Conservation (phyloP, 2,329 filamentous ascomycete genomes). For the Arachnomyces sp. region DNA sequence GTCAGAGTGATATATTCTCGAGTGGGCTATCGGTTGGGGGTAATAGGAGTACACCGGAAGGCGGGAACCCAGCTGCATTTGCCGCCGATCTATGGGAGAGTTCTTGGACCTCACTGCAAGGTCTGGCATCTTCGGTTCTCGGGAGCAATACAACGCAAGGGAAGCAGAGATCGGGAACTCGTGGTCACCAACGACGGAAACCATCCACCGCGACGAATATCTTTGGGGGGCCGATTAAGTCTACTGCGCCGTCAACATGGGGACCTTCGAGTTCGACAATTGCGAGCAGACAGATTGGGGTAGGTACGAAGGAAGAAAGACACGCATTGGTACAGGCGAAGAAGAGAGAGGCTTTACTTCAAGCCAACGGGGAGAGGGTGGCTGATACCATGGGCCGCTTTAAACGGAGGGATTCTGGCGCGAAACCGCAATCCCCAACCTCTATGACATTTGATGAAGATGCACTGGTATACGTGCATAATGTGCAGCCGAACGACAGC, state of each 20-base stretch:
- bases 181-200: slow-evolving; percentile 26
- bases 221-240: slow-evolving; percentile 6
- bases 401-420: slow-evolving; percentile 40
- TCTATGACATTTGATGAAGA: slow-evolving; percentile 48
- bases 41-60: slow-evolving; percentile 1
- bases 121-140: slow-evolving; percentile 40
- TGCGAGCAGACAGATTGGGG: slow-evolving; percentile 24
- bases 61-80: slow-evolving; percentile 13
- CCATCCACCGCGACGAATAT: slow-evolving; percentile 26
- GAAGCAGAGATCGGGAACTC: slow-evolving; percentile 17
- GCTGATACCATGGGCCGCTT: slow-evolving; percentile 30
- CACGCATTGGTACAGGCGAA: slow-evolving; percentile 40
- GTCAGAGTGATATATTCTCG: slow-evolving; percentile 16
- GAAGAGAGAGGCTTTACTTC: slow-evolving; percentile 38
- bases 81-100: slow-evolving; percentile 35
- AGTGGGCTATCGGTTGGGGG: slow-evolving; percentile 18
- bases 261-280: slow-evolving; percentile 28
- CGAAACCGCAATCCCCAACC: slow-evolving; percentile 21
- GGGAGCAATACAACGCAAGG: slow-evolving; percentile 28
- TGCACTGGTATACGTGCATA: slow-evolving; percentile 82
- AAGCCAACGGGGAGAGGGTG: slow-evolving; percentile 33
- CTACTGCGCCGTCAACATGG: slow-evolving; percentile 27
- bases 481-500: slow-evolving; percentile 73
- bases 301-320: slow-evolving; percentile 36
- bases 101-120: slow-evolving; percentile 42